Evolutionary conservation across 2,329 filamentous ascomycete species (phyloP).

Genomic region (Amylocarpus encephaloides): DNA sequence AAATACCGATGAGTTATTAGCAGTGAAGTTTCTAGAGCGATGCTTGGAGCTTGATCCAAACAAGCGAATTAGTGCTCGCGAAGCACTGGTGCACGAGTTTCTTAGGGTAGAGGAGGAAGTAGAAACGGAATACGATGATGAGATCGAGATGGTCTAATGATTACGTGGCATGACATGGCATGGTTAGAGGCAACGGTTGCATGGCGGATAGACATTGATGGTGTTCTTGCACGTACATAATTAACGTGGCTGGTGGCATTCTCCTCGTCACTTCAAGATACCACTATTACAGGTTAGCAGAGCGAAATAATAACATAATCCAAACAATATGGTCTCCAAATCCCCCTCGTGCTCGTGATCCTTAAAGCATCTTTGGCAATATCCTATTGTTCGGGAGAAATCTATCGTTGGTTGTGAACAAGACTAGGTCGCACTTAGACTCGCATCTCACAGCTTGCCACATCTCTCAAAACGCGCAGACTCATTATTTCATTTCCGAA

Average conservation of each 20-base stretch:
- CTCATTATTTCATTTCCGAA: slow-evolving; percentile 1
- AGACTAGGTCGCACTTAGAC: background rate
- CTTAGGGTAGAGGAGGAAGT: slow-evolving; percentile 41
- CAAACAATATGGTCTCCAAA: background rate
- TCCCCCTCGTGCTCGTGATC: background rate
- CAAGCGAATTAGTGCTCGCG: slow-evolving; percentile 65
- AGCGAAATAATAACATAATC: slow-evolving; percentile 11
- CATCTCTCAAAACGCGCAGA: background rate
- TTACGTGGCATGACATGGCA: background rate
- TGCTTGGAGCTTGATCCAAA: slow-evolving; percentile 73
- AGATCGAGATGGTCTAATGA: slow-evolving; percentile 37
- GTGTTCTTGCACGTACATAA: slow-evolving; percentile 15
- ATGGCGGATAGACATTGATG: slow-evolving; percentile 5
- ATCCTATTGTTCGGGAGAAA: no score
- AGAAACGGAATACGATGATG: slow-evolving; percentile 41
- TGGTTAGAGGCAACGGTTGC: background rate
- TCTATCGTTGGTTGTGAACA: no score
- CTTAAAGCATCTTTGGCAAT: background rate
- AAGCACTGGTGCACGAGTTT: slow-evolving; percentile 70
- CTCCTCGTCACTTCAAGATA: slow-evolving; percentile 14
- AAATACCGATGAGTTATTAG: slow-evolving; percentile 62
- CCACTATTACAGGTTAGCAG: slow-evolving; percentile 8
- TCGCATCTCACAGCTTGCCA: background rate
- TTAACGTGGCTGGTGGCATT: slow-evolving; percentile 10
- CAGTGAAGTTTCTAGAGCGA: slow-evolving; percentile 62